Evolutionary conservation across 2,329 filamentous ascomycete species (phyloP).

Genomic region (Fusarium kyushuense): DNA sequence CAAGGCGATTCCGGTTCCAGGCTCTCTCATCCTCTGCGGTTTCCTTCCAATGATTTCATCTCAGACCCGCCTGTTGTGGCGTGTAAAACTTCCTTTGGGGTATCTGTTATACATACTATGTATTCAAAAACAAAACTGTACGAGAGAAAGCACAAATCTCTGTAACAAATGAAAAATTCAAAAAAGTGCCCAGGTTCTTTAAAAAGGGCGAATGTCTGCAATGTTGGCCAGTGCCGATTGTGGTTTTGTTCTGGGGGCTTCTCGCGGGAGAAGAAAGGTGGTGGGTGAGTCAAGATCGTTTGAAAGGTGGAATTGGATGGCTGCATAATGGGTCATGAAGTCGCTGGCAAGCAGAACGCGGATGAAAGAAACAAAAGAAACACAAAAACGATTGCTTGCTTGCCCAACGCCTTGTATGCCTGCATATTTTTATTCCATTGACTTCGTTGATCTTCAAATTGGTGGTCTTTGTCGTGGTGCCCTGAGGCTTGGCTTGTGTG

Average conservation of each 20-base stretch:
- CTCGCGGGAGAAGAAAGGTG: background rate
- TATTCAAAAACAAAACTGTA: constrained; percentile 37
- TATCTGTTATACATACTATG: constrained; percentile 49
- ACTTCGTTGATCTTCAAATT: constrained; percentile 35
- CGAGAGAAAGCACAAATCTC: constrained; percentile 28
- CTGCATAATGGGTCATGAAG: constrained; percentile 24
- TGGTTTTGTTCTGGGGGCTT: constrained; percentile 9
- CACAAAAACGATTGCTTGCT: constrained; percentile 43
- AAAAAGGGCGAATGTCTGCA: constrained; percentile 8
- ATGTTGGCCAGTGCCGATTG: constrained; percentile 29
- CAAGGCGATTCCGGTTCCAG: background rate
- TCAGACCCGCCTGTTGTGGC: constrained; percentile 35
- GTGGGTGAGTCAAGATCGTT: constrained; percentile 14
- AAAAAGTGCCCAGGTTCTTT: constrained; percentile 14
- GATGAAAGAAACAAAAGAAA: constrained; percentile 27
- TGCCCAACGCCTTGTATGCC: constrained; percentile 44
- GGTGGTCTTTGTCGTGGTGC: constrained; percentile 30
- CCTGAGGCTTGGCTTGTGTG: constrained; percentile 37
- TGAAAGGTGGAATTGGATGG: constrained; percentile 29
- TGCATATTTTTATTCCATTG: constrained; percentile 36
- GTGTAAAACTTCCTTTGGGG: constrained; percentile 43
- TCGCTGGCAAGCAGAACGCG: constrained; percentile 32
- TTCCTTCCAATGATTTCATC: constrained; percentile 34
- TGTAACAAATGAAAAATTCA: constrained; percentile 41
- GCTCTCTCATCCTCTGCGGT: constrained; percentile 17